Conservation (phyloP, 208 protist species). For the Trypanosoma theileri region DNA sequence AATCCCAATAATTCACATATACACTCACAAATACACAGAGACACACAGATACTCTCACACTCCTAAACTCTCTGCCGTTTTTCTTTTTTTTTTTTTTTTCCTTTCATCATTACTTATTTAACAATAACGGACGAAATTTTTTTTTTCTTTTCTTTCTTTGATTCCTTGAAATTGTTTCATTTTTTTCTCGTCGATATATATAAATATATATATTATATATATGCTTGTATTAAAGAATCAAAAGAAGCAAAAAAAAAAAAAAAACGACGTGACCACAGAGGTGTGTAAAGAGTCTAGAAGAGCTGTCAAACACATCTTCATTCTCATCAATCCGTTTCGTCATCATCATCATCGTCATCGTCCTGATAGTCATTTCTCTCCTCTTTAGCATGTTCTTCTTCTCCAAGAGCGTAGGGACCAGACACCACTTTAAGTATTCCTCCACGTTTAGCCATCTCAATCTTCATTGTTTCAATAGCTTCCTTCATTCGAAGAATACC, state of each 20-base stretch:
- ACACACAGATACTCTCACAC: no score
- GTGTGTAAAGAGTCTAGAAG: background rate
- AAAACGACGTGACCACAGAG: constrained; percentile 9
- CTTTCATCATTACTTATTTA: background rate
- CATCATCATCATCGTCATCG: constrained; percentile 72
- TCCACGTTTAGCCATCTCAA: constrained; percentile 85
- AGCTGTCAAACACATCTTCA: no score
- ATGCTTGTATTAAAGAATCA: constrained; percentile 12
- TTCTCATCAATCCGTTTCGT: constrained; percentile 60
- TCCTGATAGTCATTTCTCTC: constrained; percentile 53
- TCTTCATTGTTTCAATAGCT: constrained; percentile 89
- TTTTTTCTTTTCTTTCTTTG: no score
- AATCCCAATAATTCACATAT: no score
- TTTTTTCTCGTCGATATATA: background rate
- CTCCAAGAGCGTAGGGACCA: constrained; percentile 75
- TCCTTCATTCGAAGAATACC: constrained; percentile 88
- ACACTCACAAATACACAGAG: no score
- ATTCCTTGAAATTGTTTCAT: no score
- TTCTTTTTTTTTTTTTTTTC: background rate
- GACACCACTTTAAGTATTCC: constrained; percentile 87
- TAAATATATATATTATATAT: background rate
- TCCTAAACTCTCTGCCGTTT: background rate
- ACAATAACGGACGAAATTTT: no score
- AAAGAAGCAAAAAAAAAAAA: constrained; percentile 28
- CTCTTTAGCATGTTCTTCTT: constrained; percentile 51